Percentiles rank a stretch among this genome's conserved stretches.
Conservation (phyloP, 257 asterid genomes). For the Penstemon davidsonii region DNA sequence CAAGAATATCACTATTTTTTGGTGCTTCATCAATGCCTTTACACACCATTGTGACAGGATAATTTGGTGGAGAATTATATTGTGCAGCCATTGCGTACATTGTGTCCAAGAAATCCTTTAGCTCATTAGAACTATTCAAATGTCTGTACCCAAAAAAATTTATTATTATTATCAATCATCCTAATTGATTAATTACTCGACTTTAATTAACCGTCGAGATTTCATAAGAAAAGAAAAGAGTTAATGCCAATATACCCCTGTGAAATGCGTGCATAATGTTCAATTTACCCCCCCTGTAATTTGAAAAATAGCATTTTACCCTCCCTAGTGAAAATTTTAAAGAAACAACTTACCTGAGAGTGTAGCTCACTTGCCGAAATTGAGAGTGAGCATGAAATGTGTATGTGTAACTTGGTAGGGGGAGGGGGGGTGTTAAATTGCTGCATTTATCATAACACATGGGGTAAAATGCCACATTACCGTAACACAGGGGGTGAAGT, state of each 20-base stretch:
- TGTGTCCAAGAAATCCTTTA: constrained; percentile 44
- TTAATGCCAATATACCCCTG: neutral
- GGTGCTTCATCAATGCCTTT: constrained; percentile 55
- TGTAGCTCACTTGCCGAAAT: too few relatives aligned
- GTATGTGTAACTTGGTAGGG: too few relatives aligned
- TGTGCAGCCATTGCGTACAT: constrained; percentile 55
- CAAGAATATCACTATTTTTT: constrained; percentile 38
- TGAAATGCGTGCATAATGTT: neutral
- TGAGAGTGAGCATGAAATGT: neutral
- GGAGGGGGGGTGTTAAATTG: too few relatives aligned
- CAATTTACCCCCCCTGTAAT: too few relatives aligned
- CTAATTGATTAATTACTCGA: neutral
- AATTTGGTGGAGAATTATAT: constrained; percentile 42
- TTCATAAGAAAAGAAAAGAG: neutral
- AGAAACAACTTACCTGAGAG: too few relatives aligned
- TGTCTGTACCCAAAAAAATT: constrained; percentile 32
- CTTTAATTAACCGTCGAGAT: neutral
- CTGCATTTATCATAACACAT: too few relatives aligned
- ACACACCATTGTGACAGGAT: constrained; percentile 55
- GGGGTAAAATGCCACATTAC: too few relatives aligned
- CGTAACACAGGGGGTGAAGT: too few relatives aligned
- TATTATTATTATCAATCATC: too few relatives aligned
- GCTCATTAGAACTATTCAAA: constrained; percentile 36
- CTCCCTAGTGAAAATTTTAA: too few relatives aligned
- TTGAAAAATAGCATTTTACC: too few relatives aligned